Evolutionary conservation across 495 filamentous ascomycete genomes (phyloP).

Genomic region (Xylaria longipes): DNA sequence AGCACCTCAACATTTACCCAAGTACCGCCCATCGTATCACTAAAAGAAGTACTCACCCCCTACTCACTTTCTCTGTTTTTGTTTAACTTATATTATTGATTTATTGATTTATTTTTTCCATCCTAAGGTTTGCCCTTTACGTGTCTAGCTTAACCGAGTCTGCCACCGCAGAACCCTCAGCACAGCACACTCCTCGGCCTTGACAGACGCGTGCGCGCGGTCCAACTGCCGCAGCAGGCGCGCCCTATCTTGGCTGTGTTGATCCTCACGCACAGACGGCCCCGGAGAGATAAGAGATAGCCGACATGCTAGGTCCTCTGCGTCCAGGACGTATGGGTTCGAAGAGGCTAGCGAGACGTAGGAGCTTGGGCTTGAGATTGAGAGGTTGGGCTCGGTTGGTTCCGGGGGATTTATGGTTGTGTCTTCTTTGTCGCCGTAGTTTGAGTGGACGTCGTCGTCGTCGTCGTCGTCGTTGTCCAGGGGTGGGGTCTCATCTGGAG

Average conservation of each 20-base stretch:
- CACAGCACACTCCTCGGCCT: conserved; percentile 1
- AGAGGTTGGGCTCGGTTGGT: background rate
- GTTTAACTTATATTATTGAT: too few relatives aligned
- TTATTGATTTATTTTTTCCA: too few relatives aligned
- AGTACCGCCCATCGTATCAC: too few relatives aligned
- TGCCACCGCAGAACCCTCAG: background rate
- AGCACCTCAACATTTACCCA: too few relatives aligned
- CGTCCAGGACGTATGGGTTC: conserved; percentile 16
- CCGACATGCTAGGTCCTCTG: background rate
- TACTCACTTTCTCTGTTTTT: too few relatives aligned
- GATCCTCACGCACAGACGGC: background rate
- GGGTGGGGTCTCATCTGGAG: background rate
- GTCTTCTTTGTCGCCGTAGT: conserved; percentile 20
- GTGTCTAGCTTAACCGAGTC: background rate
- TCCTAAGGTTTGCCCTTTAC: too few relatives aligned
- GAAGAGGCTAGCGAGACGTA: conserved; percentile 8
- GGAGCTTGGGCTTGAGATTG: conserved; percentile 19
- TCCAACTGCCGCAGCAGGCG: background rate
- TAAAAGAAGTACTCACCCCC: too few relatives aligned
- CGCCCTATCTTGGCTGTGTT: background rate
- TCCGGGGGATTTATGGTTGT: too few relatives aligned
- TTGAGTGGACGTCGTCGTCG: conserved; percentile 6
- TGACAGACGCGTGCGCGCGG: background rate
- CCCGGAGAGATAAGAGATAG: background rate
- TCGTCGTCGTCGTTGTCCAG: background rate